Conservation (phyloP, 352 stramenopile genomes). For the Aphanomyces invadans region DNA sequence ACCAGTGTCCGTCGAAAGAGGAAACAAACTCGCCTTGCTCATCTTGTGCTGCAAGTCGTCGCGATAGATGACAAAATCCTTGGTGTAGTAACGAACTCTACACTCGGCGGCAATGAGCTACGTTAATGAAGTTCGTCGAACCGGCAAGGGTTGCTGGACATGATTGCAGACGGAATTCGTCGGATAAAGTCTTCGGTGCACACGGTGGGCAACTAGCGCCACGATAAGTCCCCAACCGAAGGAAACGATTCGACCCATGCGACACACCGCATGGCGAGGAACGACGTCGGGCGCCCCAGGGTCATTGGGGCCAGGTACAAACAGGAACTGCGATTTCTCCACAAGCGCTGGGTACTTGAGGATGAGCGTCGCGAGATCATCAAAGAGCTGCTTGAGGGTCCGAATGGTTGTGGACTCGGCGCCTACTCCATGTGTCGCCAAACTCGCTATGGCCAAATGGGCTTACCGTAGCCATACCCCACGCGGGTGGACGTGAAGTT, state of each 20-base stretch:
- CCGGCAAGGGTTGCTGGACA: conserved; percentile 88
- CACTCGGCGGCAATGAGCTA: not conserved
- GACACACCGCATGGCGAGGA: conserved; percentile 65
- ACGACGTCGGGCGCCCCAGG: conserved; percentile 73
- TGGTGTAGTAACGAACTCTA: conserved; percentile 86
- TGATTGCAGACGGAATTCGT: conserved; percentile 64
- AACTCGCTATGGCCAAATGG: no score
- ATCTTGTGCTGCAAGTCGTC: conserved; percentile 89
- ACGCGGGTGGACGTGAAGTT: conserved; percentile 86
- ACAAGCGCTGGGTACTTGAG: conserved; percentile 74
- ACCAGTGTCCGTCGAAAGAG: conserved; percentile 31
- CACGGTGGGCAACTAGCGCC: conserved; percentile 61
- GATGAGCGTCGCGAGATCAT: conserved; percentile 88
- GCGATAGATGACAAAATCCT: conserved; percentile 91
- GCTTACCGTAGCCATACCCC: conserved; percentile 41
- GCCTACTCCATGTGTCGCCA: not conserved
- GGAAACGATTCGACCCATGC: no score
- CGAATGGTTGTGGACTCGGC: conserved; percentile 49
- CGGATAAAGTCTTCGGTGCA: conserved; percentile 66
- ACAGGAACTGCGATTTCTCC: conserved; percentile 81
- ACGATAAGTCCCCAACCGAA: no score
- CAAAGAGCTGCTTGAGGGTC: conserved; percentile 79
- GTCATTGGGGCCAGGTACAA: conserved; percentile 90
- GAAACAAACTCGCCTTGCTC: conserved; percentile 77
- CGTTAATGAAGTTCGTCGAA: no score